A percentile compares a stretch with the other conserved stretches of the same genome.
Conservation (phyloP, 169 alveolate species). For the Plasmodium cynomolgi region DNA sequence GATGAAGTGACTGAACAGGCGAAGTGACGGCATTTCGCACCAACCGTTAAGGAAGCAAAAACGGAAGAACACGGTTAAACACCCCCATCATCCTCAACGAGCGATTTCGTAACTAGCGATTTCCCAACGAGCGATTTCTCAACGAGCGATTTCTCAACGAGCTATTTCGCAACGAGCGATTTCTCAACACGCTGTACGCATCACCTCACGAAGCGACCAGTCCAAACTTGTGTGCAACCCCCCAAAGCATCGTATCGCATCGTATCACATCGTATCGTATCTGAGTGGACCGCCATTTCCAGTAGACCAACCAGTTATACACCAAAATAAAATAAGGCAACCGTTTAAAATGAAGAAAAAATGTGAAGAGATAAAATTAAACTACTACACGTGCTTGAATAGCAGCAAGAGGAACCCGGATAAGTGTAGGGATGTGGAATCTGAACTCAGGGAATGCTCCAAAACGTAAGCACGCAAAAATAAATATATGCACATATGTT, state of each 20-base stretch:
- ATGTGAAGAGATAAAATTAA: conserved; percentile 67
- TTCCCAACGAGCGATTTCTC: neutral
- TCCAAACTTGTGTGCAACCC: neutral
- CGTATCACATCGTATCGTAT: neutral
- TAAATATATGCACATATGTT: neutral
- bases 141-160: neutral
- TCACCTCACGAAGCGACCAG: neutral
- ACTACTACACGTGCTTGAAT: conserved; percentile 73
- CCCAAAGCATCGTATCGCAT: neutral
- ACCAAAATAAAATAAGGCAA: neutral
- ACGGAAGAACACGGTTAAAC: neutral
- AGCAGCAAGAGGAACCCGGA: conserved; percentile 55
- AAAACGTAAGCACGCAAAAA: conserved; percentile 37
- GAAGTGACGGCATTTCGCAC: neutral
- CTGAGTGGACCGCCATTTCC: neutral
- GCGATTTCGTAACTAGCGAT: no score
- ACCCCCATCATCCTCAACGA: neutral
- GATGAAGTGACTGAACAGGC: neutral
- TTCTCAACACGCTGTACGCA: neutral
- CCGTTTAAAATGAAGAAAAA: conserved; percentile 56
- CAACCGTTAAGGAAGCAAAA: neutral
- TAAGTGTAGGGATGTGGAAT: conserved; percentile 48
- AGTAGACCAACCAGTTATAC: neutral
- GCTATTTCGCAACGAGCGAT: no score
- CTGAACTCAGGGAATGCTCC: conserved; percentile 73